Base-by-base conservation (phyloP, 108 stramenopile genomes). In the Conticribra weissflogii region DNA sequence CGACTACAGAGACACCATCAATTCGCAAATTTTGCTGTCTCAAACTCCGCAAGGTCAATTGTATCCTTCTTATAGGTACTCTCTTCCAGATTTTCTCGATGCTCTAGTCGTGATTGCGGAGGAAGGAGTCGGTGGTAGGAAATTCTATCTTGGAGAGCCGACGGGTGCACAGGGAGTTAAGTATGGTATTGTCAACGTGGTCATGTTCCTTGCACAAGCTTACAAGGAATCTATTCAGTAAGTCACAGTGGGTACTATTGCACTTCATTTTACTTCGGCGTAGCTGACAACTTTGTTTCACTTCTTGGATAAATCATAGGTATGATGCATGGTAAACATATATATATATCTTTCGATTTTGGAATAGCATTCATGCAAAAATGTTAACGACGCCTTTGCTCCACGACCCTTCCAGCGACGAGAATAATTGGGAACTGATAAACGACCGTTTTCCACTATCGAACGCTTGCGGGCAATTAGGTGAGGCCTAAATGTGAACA, bases 161-260 rank as follows among this genome's bases (percentile, higher is more conserved):
- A 18, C 24, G 3, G 68, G 41, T 8, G 50, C 45, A 27, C 36
- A 52, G 48, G 77, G 77, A 12, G 64, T 67, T 23, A 29, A 60
- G 44, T 78, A 78, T 22, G 77, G 77, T 3, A 41, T 78, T 21
- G 77, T 78, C 14, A 78, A 78, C 58, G 66, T 41, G 14, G 29
- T 67, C 33, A 67, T 66, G 66, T 78, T 72, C 44, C 64, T 78
- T 0, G 62, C 77, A 1, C 77, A 78, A 52, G 72, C 76, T 7
- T 78, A 78, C 59, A 77, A 78, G 34, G 81, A 82, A 44, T 41
- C 76, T 17, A 77, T 82, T 56, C 75, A 78, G 46, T 82, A 78
- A 63, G 81, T 78, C n/a, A n/a, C n/a, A n/a, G n/a, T n/a, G n/a
- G n/a, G n/a, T n/a, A n/a, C n/a, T n/a, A n/a, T n/a, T n/a, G n/a